Conservation (phyloP, 208 protist genomes). For the Trypanosomatidae sp. region DNA sequence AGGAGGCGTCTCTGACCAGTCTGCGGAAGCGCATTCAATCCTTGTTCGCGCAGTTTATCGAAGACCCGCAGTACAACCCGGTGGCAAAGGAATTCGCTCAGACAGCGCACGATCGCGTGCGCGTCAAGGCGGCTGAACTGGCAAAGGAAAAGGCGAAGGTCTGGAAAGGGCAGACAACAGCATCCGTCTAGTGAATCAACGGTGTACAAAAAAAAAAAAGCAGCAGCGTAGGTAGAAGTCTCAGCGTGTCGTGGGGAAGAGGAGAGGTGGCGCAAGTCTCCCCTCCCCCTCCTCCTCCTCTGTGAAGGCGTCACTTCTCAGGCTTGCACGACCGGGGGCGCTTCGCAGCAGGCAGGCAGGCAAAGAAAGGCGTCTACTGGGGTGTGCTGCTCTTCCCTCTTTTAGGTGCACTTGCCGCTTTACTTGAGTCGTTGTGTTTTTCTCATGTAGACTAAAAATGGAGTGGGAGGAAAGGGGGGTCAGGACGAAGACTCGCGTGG, state of each 20-base stretch:
- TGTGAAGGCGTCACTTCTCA: neutral
- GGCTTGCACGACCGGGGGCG: neutral
- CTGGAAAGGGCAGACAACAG: neutral
- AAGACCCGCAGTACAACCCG: constrained; percentile 96
- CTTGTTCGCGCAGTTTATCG: constrained; percentile 95
- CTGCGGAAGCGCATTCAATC: constrained; percentile 88
- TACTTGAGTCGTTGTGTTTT: neutral
- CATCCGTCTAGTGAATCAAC: neutral
- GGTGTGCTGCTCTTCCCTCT: neutral
- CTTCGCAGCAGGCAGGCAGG: neutral
- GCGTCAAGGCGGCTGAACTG: constrained; percentile 24
- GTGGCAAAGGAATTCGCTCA: constrained; percentile 76
- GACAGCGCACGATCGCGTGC: constrained; percentile 36
- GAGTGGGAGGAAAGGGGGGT: neutral
- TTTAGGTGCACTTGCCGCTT: too few relatives aligned
- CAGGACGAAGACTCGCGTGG: neutral
- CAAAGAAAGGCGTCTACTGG: neutral
- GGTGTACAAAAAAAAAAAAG: neutral
- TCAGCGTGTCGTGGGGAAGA: neutral
- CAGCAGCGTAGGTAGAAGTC: neutral
- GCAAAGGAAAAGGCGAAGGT: constrained; percentile 3
- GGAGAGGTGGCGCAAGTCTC: neutral
- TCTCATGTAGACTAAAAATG: neutral
- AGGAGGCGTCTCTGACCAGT: constrained; percentile 55
- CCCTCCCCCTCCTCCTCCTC: too few relatives aligned